phyloP scores from a whole-genome alignment of 2,329 filamentous ascomycete genomes.

The Blastomyces parvus region DNA sequence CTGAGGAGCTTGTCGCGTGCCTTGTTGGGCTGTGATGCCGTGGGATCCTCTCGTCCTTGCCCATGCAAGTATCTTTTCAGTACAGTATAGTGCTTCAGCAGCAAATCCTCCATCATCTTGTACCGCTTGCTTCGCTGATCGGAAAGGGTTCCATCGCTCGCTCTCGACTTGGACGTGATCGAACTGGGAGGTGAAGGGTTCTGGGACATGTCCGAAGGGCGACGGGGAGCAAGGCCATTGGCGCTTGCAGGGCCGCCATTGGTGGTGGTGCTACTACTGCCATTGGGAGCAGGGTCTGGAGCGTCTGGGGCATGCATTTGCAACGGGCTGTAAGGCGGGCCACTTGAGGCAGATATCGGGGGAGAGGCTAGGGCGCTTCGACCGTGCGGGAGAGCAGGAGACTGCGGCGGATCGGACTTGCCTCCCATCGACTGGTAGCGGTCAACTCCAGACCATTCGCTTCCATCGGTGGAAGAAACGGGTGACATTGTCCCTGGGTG shows the following conservation, averaged over 20 bases:
- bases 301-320: conserved; percentile 12
- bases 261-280: neutral
- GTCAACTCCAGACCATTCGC: conserved; percentile 66
- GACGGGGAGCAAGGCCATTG: conserved; percentile 41
- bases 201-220: conserved; percentile 45
- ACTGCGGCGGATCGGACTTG: conserved; percentile 32
- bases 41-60: conserved; percentile 63
- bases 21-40: conserved; percentile 68
- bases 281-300: neutral
- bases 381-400: conserved; percentile 40
- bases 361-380: conserved; percentile 52
- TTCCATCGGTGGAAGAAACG: conserved; percentile 71
- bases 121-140: conserved; percentile 55
- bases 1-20: conserved; percentile 90
- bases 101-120: conserved; percentile 54
- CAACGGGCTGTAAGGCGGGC: conserved; percentile 28
- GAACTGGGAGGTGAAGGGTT: conserved; percentile 81
- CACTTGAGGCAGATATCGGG: conserved; percentile 49
- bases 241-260: conserved; percentile 1
- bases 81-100: conserved; percentile 72
- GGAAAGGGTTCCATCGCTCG: conserved; percentile 66
- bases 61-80: conserved; percentile 66
- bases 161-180: conserved; percentile 55
- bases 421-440: conserved; percentile 52
- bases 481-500: conserved; percentile 71